Evolutionary conservation across 1,284 basidiomycete genomes (phyloP), one percentile per base, ranked within the genome.

Genomic region (Tylopilus orsonianus): DNA sequence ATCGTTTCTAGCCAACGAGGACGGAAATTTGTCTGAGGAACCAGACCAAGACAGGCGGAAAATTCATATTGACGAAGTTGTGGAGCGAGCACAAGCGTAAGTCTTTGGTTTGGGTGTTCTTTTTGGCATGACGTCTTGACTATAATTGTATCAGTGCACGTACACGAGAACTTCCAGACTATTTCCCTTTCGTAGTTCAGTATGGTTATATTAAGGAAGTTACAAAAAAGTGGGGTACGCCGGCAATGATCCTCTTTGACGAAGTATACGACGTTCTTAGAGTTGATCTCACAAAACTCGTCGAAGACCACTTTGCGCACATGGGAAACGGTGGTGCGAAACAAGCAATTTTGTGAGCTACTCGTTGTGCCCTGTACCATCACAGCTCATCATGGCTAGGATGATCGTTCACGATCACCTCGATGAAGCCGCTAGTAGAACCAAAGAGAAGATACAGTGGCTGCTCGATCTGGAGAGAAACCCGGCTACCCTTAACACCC

Each of bases 111-210:
- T 22, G 16, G 29, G 10, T 19, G 7, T 5, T 32, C n/a, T 22
- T 40, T n/a, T 7, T 10, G 13, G 36, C 29, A 6, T 20, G 5
- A 6, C 12, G 2, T 4, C 1, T 20, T 49, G 19, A 60, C 1
- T 2, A 13, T 19, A 13, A 12, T 20, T 8, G n/a, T 33, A 8
- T 7, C 34, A 89, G 87, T 8, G 77, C 83, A 0, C 75, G 79
- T 1, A 84, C 84, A 0, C 79, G 85, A 5, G 84, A 89, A 58
- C 71, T 89, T 0, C 85, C 86, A 0, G 81, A 77, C 13, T 77
- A 79, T 51, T 80, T 76, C 50, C 86, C 86, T 0, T 88, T 84
- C 53, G 69, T 78, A 0, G 81, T 86, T 0, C 79, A 80, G 23
- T 59, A 72, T 5, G 51, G 60, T 0, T 80, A 77, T 39, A 83